Conservation (phyloP, 208 protist genomes). For the Cochliopodium minus region DNA sequence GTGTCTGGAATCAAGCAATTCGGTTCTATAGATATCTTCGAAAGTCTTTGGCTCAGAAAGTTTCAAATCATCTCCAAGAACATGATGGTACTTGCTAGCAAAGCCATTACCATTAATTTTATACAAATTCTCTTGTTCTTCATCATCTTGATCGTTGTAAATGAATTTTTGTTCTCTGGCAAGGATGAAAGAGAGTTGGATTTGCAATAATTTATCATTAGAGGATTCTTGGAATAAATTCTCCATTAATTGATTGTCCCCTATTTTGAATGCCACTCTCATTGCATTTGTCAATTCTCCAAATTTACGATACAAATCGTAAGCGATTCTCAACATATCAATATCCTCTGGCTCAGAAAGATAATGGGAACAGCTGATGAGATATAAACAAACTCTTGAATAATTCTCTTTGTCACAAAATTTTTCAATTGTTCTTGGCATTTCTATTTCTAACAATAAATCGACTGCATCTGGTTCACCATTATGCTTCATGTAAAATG, state of each 20-base stretch:
- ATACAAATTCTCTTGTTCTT: conserved; percentile 15
- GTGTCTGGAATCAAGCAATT: conserved; percentile 32
- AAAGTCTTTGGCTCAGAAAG: conserved; percentile 82
- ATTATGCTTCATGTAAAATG: conserved; percentile 80
- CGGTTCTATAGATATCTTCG: conserved; percentile 90
- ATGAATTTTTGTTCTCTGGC: conserved; percentile 63
- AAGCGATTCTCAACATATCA: conserved; percentile 60
- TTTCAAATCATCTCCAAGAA: conserved; percentile 76
- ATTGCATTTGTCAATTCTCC: conserved; percentile 64
- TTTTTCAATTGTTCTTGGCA: conserved; percentile 59
- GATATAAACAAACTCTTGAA: conserved; percentile 78
- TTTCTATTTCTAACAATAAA: conserved; percentile 85
- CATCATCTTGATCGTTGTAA: not conserved
- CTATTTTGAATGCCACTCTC: conserved; percentile 57
- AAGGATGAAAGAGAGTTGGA: conserved; percentile 80
- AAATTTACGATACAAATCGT: conserved; percentile 73
- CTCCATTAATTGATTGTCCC: conserved; percentile 46
- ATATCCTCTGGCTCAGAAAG: conserved; percentile 77
- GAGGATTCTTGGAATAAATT: conserved; percentile 58
- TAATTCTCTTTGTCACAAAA: conserved; percentile 77
- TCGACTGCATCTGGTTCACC: conserved; percentile 93
- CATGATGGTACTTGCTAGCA: conserved; percentile 74
- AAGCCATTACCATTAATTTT: conserved; percentile 75
- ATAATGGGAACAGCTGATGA: conserved; percentile 70
- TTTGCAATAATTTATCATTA: conserved; percentile 31